Conservation (phyloP, 2,329 filamentous ascomycete species). For the Aspergillus transmontanensis region DNA sequence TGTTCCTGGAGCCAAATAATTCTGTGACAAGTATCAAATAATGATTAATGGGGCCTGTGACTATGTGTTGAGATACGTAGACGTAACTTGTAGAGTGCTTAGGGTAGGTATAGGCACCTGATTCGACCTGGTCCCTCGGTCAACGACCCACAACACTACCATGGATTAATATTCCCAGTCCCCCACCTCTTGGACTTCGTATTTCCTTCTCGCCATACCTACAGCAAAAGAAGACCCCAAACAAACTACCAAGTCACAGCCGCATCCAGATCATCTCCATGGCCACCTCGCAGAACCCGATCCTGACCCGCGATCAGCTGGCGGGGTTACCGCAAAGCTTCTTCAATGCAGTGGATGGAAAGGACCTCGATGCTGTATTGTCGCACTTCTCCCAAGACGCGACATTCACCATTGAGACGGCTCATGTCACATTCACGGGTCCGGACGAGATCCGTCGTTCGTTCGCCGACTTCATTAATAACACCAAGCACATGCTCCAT, state of each 20-base stretch:
- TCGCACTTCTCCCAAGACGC: slow-evolving; percentile 9
- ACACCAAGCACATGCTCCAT: slow-evolving; percentile 6
- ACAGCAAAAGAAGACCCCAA: background rate
- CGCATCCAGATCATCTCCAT: background rate
- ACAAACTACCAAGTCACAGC: too few relatives aligned
- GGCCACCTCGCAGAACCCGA: background rate
- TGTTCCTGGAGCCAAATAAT: too few relatives aligned
- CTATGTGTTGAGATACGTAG: too few relatives aligned
- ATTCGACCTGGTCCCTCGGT: background rate
- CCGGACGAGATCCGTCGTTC: background rate
- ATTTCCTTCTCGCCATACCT: background rate
- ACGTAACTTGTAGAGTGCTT: too few relatives aligned
- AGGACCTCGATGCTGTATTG: background rate
- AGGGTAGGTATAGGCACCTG: background rate
- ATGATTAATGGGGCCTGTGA: too few relatives aligned
- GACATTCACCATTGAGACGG: slow-evolving; percentile 10
- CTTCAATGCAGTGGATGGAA: slow-evolving; percentile 4
- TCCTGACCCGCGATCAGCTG: background rate
- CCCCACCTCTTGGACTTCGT: too few relatives aligned
- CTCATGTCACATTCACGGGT: slow-evolving; percentile 5
- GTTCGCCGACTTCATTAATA: background rate
- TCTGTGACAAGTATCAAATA: too few relatives aligned
- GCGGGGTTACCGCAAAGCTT: background rate
- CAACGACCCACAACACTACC: background rate
- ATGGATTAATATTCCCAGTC: background rate